A percentile compares a stretch with the other conserved stretches of the same genome.
These are phyloP conservation scores for Penicillium brasilianum DNA, from an alignment of 2,329 filamentous ascomycete genomes.

Conservation along the genomic window DNA sequence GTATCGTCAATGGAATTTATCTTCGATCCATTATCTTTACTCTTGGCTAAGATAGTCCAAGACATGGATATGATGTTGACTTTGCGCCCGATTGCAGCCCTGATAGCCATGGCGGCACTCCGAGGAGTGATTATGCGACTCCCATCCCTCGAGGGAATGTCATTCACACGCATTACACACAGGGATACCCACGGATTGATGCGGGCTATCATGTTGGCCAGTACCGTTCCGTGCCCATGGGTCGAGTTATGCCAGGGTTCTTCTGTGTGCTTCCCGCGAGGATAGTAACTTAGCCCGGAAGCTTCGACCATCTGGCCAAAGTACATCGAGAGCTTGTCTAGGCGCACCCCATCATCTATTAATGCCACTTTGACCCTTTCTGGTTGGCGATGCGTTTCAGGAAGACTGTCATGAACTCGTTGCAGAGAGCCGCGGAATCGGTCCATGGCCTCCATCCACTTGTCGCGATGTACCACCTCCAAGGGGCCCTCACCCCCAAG, in stretches of 20 bases:
- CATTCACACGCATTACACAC: not conserved
- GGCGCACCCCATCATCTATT: not conserved
- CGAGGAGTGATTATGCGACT: not conserved
- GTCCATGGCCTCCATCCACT: not conserved
- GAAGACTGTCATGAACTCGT: not conserved
- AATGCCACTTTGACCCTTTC: not conserved
- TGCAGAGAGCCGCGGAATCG: not conserved
- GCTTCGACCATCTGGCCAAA: not conserved
- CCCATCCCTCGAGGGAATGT: not conserved
- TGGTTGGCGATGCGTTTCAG: not conserved
- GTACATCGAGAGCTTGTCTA: not conserved
- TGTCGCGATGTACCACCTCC: not conserved
- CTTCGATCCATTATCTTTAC: not conserved
- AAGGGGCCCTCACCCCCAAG: not conserved
- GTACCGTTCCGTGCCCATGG: not conserved
- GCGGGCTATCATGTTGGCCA: not conserved
- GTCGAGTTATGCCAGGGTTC: not conserved
- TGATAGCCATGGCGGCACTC: not conserved
- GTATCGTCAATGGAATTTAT: not conserved
- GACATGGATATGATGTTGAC: not conserved
- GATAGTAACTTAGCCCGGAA: not conserved
- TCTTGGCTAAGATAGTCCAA: not conserved
- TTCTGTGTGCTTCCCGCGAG: not conserved
- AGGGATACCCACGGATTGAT: not conserved
- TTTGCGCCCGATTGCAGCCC: not conserved